A percentile compares a stretch with the other conserved stretches of the same genome.
phyloP scores from a whole-genome alignment of 805 yeast genomes.

The Candida patagonica region DNA sequence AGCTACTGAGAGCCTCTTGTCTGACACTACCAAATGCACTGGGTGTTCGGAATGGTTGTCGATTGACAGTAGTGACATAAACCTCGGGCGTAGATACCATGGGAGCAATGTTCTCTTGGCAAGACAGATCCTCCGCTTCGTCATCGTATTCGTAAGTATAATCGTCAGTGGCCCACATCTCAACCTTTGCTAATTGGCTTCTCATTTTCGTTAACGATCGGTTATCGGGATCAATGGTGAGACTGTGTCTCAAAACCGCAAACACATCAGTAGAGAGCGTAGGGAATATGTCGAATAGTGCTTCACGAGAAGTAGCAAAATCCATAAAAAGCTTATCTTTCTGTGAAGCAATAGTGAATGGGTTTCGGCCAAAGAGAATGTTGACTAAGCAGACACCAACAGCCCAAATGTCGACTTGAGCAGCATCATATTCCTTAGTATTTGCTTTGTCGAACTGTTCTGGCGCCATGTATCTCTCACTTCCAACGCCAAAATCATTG shows the following conservation, averaged over 20 bases:
- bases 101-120: constrained; percentile 4
- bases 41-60: constrained; percentile 28
- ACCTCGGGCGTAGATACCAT: constrained; percentile 10
- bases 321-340: constrained; percentile 76
- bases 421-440: constrained; percentile 52
- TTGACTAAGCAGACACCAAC: constrained; percentile 76
- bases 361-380: constrained; percentile 79
- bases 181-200: constrained; percentile 48
- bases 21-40: constrained; percentile 14
- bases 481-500: constrained; percentile 76
- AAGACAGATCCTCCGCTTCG: neutral
- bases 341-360: constrained; percentile 72
- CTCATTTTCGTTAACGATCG: constrained; percentile 58
- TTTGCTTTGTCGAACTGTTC: constrained; percentile 59
- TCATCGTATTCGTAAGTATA: constrained; percentile 24
- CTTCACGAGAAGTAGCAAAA: constrained; percentile 80
- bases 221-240: constrained; percentile 81
- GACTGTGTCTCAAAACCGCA: constrained; percentile 65
- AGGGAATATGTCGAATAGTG: constrained; percentile 85
- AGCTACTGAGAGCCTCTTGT: constrained; percentile 7
- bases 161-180: constrained; percentile 76
- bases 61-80: constrained; percentile 20
- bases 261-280: constrained; percentile 80
- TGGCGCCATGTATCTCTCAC: constrained; percentile 93
- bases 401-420: constrained; percentile 83